Percentiles rank a stretch among this genome's conserved stretches.
Evolutionary conservation across 1,284 basidiomycete species (phyloP).

Genomic region (Apiotrichum porosum): DNA sequence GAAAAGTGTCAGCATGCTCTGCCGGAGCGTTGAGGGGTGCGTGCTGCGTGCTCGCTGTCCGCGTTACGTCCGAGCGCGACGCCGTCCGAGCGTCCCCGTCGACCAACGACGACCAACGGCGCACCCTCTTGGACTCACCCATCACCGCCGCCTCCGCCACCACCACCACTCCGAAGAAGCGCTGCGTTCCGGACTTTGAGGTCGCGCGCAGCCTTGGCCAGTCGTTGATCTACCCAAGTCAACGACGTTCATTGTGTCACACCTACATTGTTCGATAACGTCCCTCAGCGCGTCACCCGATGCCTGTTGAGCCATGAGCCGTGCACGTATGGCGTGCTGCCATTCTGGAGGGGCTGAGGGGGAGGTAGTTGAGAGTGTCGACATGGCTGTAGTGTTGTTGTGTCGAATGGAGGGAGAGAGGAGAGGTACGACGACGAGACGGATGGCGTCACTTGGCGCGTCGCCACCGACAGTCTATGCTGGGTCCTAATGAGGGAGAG

Average conservation of each 20-base stretch:
- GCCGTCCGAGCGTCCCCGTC: no score
- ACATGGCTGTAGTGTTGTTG: not conserved
- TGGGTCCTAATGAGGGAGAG: no score
- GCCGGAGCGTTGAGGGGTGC: not conserved
- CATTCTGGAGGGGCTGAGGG: constrained; percentile 30
- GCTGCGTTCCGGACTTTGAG: constrained; percentile 84
- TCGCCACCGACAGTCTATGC: not conserved
- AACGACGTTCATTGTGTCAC: no score
- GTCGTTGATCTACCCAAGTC: constrained; percentile 63
- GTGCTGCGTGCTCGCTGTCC: no score
- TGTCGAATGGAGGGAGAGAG: not conserved
- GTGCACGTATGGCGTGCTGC: constrained; percentile 54
- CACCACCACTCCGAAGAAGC: constrained; percentile 54
- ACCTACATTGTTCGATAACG: constrained; percentile 78
- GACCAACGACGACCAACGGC: no score
- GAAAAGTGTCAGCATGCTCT: no score
- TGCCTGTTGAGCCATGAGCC: constrained; percentile 62
- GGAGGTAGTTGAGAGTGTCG: not conserved
- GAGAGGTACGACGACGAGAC: no score
- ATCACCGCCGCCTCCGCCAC: constrained; percentile 44
- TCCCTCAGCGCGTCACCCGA: constrained; percentile 65
- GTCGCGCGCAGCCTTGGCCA: constrained; percentile 81
- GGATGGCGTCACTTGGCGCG: not conserved
- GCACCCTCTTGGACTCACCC: constrained; percentile 69
- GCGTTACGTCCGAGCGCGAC: no score